These are phyloP conservation scores for Lyophyllum shimeji DNA, from an alignment of 768 basidiomycete genomes.

Conservation along the genomic window DNA sequence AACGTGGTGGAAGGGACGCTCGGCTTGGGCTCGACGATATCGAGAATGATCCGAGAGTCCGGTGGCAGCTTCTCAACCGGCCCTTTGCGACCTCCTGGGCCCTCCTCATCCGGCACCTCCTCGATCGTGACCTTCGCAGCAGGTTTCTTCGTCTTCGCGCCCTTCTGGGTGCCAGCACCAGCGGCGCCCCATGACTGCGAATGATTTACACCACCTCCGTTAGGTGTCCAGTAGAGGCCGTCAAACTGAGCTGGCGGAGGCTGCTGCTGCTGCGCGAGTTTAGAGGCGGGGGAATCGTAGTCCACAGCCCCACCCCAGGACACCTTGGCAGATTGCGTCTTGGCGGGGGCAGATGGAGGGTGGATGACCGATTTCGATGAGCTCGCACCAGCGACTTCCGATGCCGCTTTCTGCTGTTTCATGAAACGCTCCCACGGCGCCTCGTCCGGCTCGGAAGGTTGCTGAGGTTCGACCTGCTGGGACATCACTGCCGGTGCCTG, in stretches of 20 bases:
- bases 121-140: conserved; percentile 40
- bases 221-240: conserved; percentile 15
- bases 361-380: conserved; percentile 4
- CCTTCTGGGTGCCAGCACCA: conserved; percentile 16
- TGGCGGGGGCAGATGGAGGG: conserved; percentile 3
- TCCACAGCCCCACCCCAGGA: conserved; percentile 6
- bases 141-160: conserved; percentile 24
- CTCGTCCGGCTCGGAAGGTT: background rate
- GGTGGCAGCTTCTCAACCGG: conserved; percentile 31
- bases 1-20: conserved; percentile 37
- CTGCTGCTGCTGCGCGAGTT: conserved; percentile 4
- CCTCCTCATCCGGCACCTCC: conserved; percentile 46
- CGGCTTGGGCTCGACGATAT: conserved; percentile 42
- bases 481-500: background rate
- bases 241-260: background rate
- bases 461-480: background rate
- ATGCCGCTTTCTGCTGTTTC: conserved; percentile 2
- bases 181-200: conserved; percentile 16
- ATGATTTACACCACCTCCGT: background rate
- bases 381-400: background rate
- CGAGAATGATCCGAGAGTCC: conserved; percentile 33
- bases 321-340: conserved; percentile 6
- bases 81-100: conserved; percentile 18
- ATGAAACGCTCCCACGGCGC: conserved; percentile 5
- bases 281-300: conserved; percentile 3